Percentiles rank a stretch among this genome's conserved stretches.
phyloP scores from a whole-genome alignment of 345 rosid species.

The Kernera saxatilis region DNA sequence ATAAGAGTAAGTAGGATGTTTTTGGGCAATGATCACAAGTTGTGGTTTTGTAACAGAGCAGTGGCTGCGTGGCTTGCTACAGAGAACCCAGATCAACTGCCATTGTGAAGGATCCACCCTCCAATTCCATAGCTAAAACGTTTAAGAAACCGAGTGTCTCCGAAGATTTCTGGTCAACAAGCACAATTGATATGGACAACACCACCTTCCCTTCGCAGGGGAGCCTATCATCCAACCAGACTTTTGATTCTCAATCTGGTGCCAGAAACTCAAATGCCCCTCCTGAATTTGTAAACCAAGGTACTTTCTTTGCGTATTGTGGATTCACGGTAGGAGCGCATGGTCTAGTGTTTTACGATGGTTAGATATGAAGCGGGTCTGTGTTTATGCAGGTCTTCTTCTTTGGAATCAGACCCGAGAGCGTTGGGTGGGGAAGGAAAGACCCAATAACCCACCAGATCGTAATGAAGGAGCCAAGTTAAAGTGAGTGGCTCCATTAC shows the following conservation, averaged over 20 bases:
- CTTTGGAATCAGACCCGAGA: constrained; percentile 85
- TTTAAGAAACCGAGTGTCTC: constrained; percentile 40
- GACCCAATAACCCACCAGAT: constrained; percentile 20
- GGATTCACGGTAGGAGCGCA: neutral
- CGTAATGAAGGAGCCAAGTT: constrained; percentile 49
- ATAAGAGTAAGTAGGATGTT: neutral
- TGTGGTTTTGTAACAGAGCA: constrained; percentile 73
- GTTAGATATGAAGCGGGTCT: neutral
- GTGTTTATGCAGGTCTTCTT: constrained; percentile 51
- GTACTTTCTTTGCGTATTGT: constrained; percentile 31
- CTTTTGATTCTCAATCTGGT: constrained; percentile 35
- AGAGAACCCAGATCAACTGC: constrained; percentile 32
- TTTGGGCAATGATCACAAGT: constrained; percentile 27
- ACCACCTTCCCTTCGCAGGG: constrained; percentile 59
- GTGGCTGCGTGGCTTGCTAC: constrained; percentile 82
- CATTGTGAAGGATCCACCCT: constrained; percentile 28
- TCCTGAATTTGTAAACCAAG: constrained; percentile 68
- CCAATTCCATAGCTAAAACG: constrained; percentile 20
- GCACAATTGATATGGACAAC: constrained; percentile 63
- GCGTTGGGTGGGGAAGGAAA: constrained; percentile 66
- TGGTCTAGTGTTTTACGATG: neutral
- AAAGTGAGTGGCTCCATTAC: constrained; percentile 43
- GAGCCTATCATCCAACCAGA: constrained; percentile 56
- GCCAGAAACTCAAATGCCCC: constrained; percentile 36
- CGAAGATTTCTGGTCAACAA: constrained; percentile 66